phyloP scores from a whole-genome alignment of 2,329 filamentous ascomycete species.

The Aspergillus sp. region DNA sequence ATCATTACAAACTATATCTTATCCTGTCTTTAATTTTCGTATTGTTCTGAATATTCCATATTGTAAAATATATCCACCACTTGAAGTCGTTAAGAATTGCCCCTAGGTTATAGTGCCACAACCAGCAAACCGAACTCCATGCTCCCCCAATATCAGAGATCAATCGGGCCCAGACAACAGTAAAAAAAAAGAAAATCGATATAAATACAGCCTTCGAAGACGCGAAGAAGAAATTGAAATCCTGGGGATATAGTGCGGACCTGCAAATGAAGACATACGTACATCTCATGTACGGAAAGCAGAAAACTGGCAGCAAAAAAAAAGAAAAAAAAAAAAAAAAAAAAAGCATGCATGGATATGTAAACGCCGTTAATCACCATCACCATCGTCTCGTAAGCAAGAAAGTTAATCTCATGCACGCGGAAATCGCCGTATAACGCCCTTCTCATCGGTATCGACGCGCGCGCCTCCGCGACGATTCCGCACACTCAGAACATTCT shows the following conservation, averaged over 20 bases:
- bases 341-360: too few species aligned
- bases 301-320: neutral
- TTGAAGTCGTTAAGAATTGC: neutral
- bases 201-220: neutral
- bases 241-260: too few species aligned
- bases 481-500: conserved; percentile 32
- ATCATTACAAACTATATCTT: neutral
- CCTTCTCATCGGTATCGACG: conserved; percentile 33
- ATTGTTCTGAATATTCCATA: neutral
- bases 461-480: conserved; percentile 26
- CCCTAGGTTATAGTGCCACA: neutral
- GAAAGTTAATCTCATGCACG: neutral
- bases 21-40: neutral
- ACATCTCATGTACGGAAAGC: neutral
- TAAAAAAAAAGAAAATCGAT: neutral
- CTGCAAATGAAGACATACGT: neutral
- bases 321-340: neutral
- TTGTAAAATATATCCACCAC: neutral
- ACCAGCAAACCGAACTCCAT: neutral
- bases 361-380: too few species aligned
- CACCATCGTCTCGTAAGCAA: neutral
- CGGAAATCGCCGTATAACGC: conserved; percentile 27
- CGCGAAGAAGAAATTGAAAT: too few species aligned
- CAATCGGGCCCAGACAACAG: neutral
- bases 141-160: neutral